Conservation (phyloP, 2,329 filamentous ascomycete species). For the Grosmannia serpens region DNA sequence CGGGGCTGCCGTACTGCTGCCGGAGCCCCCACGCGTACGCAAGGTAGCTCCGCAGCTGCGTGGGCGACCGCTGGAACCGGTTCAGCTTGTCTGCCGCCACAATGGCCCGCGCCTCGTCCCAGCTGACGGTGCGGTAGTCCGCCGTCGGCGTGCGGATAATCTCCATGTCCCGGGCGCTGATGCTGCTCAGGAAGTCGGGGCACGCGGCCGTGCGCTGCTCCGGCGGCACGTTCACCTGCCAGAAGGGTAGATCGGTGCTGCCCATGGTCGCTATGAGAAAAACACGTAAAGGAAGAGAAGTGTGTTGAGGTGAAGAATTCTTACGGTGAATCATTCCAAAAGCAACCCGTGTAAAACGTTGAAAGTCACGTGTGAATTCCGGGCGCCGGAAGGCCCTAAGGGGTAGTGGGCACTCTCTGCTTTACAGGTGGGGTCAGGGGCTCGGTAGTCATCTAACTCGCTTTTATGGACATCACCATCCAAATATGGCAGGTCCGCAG, state of each 20-base stretch:
- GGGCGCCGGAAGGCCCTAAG: background rate
- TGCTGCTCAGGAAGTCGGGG: conserved; percentile 55
- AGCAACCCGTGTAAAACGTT: background rate
- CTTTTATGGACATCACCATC: too few species aligned
- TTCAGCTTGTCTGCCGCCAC: conserved; percentile 58
- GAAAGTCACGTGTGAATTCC: background rate
- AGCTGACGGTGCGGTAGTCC: conserved; percentile 51
- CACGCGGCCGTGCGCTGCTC: conserved; percentile 52
- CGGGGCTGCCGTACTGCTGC: conserved; percentile 60
- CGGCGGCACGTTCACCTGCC: conserved; percentile 68
- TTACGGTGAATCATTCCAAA: background rate
- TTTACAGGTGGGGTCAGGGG: too few species aligned
- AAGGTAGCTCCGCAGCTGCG: conserved; percentile 67
- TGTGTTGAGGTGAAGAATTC: too few species aligned
- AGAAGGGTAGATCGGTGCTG: conserved; percentile 46
- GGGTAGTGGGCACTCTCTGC: too few species aligned
- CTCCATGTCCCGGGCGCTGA: conserved; percentile 54
- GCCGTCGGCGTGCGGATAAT: conserved; percentile 63
- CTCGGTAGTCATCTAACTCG: too few species aligned
- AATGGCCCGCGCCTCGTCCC: conserved; percentile 57
- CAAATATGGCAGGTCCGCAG: too few species aligned
- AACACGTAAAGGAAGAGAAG: background rate
- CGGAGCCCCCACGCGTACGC: conserved; percentile 55
- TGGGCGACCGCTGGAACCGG: conserved; percentile 64
- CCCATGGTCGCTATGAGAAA: background rate